phyloP scores from a whole-genome alignment of 2,329 filamentous ascomycete species.

The Talaromyces islandicus region DNA sequence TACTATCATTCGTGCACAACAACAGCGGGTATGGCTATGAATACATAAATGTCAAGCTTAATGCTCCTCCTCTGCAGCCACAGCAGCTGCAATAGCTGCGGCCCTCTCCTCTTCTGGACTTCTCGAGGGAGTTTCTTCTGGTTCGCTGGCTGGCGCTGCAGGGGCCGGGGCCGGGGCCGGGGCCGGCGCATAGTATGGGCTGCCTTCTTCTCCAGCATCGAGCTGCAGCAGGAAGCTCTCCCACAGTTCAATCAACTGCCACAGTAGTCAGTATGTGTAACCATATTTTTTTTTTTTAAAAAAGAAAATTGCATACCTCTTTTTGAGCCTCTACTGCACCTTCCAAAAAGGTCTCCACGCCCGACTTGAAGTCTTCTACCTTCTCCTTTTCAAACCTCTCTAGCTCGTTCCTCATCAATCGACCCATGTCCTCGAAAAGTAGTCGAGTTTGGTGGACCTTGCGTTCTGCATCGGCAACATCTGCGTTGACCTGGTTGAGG shows the following conservation, averaged over 20 bases:
- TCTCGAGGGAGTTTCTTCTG: not conserved
- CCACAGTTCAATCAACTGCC: slow-evolving; percentile 83
- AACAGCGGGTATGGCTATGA: not conserved
- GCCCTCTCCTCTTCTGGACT: slow-evolving; percentile 7
- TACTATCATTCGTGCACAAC: not conserved
- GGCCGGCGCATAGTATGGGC: slow-evolving; percentile 38
- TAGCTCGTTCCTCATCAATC: slow-evolving; percentile 82
- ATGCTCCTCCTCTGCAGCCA: slow-evolving; percentile 9
- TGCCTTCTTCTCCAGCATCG: slow-evolving; percentile 81
- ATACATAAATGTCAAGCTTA: slow-evolving; percentile 1
- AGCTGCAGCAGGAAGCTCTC: slow-evolving; percentile 96
- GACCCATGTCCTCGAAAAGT: slow-evolving; percentile 95
- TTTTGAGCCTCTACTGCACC: slow-evolving; percentile 97
- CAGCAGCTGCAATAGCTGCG: slow-evolving; percentile 8
- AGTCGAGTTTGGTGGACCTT: slow-evolving; percentile 85
- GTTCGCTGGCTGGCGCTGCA: not conserved
- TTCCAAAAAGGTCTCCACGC: slow-evolving; percentile 95
- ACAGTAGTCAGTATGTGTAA: slow-evolving; percentile 27
- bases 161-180: slow-evolving; percentile 15
- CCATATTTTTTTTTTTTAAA: too few relatives aligned
- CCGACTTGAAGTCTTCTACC: slow-evolving; percentile 98
- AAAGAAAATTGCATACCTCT: slow-evolving; percentile 59
- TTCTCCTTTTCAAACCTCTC: slow-evolving; percentile 95
- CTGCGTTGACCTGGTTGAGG: slow-evolving; percentile 82
- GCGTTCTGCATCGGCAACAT: slow-evolving; percentile 90